Conservation (phyloP, 2,329 filamentous ascomycete species). For the Immersiporthe knoxdaviesiana region DNA sequence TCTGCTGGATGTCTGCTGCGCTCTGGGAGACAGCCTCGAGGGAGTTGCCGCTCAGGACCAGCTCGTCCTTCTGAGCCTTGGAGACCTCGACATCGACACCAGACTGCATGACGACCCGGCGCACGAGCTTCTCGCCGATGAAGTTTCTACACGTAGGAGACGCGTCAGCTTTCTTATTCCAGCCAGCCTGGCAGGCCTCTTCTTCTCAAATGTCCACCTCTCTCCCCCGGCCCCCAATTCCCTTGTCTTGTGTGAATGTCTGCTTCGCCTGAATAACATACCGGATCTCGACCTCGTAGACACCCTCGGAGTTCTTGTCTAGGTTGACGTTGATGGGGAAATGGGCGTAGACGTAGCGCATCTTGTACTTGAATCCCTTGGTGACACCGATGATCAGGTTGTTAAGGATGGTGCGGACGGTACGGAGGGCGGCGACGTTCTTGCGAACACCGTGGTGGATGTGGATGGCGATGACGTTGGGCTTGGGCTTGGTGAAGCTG, state of each 20-base stretch:
- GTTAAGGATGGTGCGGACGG: conserved; percentile 96
- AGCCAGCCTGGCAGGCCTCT: background rate
- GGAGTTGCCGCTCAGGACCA: conserved; percentile 89
- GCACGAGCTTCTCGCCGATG: conserved; percentile 99
- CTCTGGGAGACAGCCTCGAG: conserved; percentile 97
- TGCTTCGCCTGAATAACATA: conserved; percentile 52
- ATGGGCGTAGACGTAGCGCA: conserved; percentile 99
- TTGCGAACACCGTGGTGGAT: conserved; percentile 98
- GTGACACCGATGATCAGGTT: conserved; percentile 99
- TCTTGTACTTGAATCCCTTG: conserved; percentile 99
- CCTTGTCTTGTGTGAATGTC: conserved; percentile 17
- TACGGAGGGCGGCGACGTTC: conserved; percentile 96
- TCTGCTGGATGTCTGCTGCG: conserved; percentile 99
- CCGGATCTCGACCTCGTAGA: conserved; percentile 95
- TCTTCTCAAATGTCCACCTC: background rate
- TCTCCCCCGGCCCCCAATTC: no score
- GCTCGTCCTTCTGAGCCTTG: conserved; percentile 96
- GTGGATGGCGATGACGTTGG: conserved; percentile 91
- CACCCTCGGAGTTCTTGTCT: conserved; percentile 90
- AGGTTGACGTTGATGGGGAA: conserved; percentile 99
- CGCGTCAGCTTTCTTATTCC: conserved; percentile 16
- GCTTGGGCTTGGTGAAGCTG: conserved; percentile 87
- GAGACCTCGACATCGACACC: conserved; percentile 92
- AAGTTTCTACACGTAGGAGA: conserved; percentile 74
- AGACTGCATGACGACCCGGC: conserved; percentile 83